phyloP scores from a whole-genome alignment of 192 early-diverging fungal genomes.

The Coemansia guatemalensis region DNA sequence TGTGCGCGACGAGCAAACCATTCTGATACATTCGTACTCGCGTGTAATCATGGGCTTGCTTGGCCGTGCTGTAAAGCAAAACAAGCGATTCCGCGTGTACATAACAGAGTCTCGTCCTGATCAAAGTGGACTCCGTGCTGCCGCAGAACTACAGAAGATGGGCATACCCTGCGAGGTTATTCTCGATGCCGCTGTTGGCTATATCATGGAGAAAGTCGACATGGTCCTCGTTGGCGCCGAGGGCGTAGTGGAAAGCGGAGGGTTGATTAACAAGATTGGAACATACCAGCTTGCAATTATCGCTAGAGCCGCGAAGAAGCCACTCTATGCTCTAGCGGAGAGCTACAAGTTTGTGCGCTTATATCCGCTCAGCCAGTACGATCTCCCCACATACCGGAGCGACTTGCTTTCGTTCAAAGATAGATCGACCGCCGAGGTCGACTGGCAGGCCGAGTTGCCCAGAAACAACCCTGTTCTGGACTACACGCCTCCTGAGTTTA shows the following conservation, averaged over 20 bases:
- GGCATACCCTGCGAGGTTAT: constrained; percentile 85
- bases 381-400: constrained; percentile 76
- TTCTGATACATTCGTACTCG: constrained; percentile 95
- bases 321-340: constrained; percentile 93
- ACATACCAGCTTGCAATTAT: constrained; percentile 95
- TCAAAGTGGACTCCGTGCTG: constrained; percentile 59
- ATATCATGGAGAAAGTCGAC: constrained; percentile 94
- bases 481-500: constrained; percentile 91
- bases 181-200: constrained; percentile 89
- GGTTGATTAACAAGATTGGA: constrained; percentile 95
- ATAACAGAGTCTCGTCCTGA: constrained; percentile 87
- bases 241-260: constrained; percentile 97
- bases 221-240: constrained; percentile 97
- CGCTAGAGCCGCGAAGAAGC: constrained; percentile 92
- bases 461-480: constrained; percentile 78
- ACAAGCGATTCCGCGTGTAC: constrained; percentile 90
- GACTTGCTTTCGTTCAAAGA: constrained; percentile 69
- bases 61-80: constrained; percentile 64
- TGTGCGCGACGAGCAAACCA: constrained; percentile 77
- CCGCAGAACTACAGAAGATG: constrained; percentile 63
- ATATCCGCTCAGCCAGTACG: constrained; percentile 94
- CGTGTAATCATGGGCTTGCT: constrained; percentile 88
- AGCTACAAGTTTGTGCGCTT: constrained; percentile 96
- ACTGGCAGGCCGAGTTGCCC: constrained; percentile 45
- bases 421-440: constrained; percentile 17